A percentile compares a stretch with the other conserved stretches of the same genome.
These are phyloP conservation scores for Syncephalastrum racemosum DNA, from an alignment of 371 early-diverging fungal genomes.

Conservation along the genomic window DNA sequence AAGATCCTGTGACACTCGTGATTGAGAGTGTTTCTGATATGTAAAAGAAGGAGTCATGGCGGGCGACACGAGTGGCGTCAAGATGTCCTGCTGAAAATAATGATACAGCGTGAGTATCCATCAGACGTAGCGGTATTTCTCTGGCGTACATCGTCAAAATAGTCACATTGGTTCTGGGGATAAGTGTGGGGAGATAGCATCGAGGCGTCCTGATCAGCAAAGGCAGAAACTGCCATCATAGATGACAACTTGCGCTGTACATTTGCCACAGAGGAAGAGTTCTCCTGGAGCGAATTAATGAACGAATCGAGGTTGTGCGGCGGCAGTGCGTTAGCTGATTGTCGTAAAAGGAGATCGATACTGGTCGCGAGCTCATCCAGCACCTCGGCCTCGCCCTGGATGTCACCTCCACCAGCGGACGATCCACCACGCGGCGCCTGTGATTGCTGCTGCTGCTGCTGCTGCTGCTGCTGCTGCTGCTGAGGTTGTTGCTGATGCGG, in stretches of 20 bases:
- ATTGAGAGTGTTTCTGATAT: slow-evolving; percentile 27
- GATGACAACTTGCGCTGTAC: not conserved
- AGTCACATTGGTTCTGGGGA: slow-evolving; percentile 6
- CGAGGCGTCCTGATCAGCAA: no score
- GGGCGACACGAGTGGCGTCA: slow-evolving; percentile 65
- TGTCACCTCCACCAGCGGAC: no score
- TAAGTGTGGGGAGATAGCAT: no score
- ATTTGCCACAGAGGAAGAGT: slow-evolving; percentile 3
- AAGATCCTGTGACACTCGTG: slow-evolving; percentile 20
- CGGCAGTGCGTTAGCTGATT: slow-evolving; percentile 1
- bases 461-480: no score
- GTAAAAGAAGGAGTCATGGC: slow-evolving; percentile 65
- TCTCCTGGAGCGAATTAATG: slow-evolving; percentile 7
- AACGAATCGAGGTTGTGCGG: slow-evolving; percentile 5
- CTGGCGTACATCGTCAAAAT: slow-evolving; percentile 16
- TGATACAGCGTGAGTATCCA: not conserved
- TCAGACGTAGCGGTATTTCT: not conserved
- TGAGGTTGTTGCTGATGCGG: no score
- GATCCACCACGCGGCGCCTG: no score
- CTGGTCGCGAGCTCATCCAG: no score
- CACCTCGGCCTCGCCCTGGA: no score
- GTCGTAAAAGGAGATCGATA: slow-evolving; percentile 8
- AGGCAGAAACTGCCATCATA: not conserved
- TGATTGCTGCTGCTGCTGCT: no score
- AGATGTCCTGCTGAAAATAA: slow-evolving; percentile 19